Conservation (phyloP, 257 asterid genomes). For the Lantana camara region DNA sequence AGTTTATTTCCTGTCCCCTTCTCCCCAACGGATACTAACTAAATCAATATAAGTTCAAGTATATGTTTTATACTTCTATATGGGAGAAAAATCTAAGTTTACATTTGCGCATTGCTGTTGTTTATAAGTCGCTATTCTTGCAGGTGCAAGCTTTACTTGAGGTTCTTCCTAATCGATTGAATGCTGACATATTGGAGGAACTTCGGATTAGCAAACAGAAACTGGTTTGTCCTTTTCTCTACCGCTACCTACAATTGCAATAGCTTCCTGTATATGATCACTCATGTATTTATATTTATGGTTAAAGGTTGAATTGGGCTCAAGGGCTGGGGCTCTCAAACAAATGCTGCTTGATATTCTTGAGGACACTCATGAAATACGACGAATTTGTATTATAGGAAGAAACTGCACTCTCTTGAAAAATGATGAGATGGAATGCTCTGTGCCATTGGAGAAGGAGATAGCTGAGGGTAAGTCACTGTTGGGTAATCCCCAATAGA, state of each 20-base stretch:
- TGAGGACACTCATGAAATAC: slow-evolving; percentile 94
- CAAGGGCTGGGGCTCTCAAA: slow-evolving; percentile 91
- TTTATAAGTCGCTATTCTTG: slow-evolving; percentile 28
- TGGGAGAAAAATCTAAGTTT: neutral
- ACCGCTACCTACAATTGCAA: slow-evolving; percentile 13
- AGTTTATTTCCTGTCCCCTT: neutral
- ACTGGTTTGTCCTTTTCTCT: slow-evolving; percentile 49
- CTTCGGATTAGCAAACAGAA: slow-evolving; percentile 95
- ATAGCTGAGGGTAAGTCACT: slow-evolving; percentile 78
- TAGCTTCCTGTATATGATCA: slow-evolving; percentile 5
- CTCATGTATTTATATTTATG: slow-evolving; percentile 18
- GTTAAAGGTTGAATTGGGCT: slow-evolving; percentile 89
- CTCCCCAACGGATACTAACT: neutral
- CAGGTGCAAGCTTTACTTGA: slow-evolving; percentile 92
- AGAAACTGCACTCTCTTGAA: slow-evolving; percentile 79
- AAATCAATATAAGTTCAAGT: neutral
- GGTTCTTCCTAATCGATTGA: slow-evolving; percentile 93
- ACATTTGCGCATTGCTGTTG: neutral
- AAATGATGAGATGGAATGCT: slow-evolving; percentile 72
- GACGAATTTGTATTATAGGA: slow-evolving; percentile 91
- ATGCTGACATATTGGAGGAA: slow-evolving; percentile 88
- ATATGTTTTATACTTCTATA: slow-evolving; percentile 3
- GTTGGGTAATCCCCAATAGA: slow-evolving; percentile 9
- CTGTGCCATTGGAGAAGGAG: slow-evolving; percentile 74
- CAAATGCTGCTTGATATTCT: slow-evolving; percentile 99